These are phyloP conservation scores for Pseudogymnoascus sp. DNA, from an alignment of 2,329 filamentous ascomycete species.

Conservation along the genomic window DNA sequence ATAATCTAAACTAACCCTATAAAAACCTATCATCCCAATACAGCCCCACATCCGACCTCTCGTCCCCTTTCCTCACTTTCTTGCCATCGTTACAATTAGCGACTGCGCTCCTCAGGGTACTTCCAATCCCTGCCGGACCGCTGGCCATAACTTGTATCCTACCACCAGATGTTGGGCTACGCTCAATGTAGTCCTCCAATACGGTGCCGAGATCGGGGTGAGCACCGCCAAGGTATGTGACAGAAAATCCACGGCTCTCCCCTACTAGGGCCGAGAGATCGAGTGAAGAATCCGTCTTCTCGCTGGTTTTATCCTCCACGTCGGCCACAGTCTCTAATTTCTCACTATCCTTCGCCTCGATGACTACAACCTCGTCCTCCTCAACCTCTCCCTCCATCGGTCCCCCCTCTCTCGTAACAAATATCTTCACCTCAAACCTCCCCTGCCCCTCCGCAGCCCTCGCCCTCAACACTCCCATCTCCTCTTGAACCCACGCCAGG, in stretches of 20 bases:
- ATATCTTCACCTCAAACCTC: background rate
- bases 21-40: constrained; percentile 48
- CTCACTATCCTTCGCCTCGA: constrained; percentile 18
- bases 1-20: background rate
- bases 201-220: constrained; percentile 41
- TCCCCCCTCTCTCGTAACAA: background rate
- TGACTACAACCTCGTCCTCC: background rate
- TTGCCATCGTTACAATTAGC: constrained; percentile 44
- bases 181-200: constrained; percentile 41
- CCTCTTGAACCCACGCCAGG: constrained; percentile 49
- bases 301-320: constrained; percentile 3
- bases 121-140: constrained; percentile 52
- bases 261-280: background rate
- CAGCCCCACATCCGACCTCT: constrained; percentile 47
- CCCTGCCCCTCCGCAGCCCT: background rate
- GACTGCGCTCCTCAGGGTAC: constrained; percentile 47
- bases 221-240: constrained; percentile 18
- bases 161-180: constrained; percentile 35
- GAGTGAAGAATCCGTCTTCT: constrained; percentile 23
- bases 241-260: constrained; percentile 11
- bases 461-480: constrained; percentile 28
- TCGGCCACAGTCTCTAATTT: constrained; percentile 21
- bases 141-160: constrained; percentile 51
- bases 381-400: background rate
- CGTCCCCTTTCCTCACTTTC: constrained; percentile 51